A percentile compares a stretch with the other conserved stretches of the same genome.
Evolutionary conservation across 495 filamentous ascomycete genomes (phyloP).

Genomic region (Sporormia fimetaria): DNA sequence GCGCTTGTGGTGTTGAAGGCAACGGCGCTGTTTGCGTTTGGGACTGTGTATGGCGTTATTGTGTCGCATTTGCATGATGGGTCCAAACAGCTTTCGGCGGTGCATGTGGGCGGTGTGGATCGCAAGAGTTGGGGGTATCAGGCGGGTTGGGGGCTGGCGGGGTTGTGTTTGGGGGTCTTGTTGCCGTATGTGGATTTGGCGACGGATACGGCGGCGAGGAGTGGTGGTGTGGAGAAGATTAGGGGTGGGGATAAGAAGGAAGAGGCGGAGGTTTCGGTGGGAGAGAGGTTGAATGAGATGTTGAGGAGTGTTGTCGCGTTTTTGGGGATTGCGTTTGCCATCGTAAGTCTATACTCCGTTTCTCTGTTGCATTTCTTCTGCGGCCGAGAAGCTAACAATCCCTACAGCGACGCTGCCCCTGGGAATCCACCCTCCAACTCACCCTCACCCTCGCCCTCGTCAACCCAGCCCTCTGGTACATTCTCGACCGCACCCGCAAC

Average conservation of each 20-base stretch:
- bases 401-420: conserved; percentile 66
- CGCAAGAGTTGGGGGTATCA: conserved; percentile 56
- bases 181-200: conserved; percentile 75
- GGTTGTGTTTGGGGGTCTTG: conserved; percentile 62
- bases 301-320: conserved; percentile 86
- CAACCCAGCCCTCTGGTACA: conserved; percentile 91
- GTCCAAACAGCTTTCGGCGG: conserved; percentile 49
- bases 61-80: conserved; percentile 74
- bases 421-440: conserved; percentile 87
- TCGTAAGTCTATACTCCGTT: conserved; percentile 46
- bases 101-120: conserved; percentile 49
- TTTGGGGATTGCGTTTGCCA: conserved; percentile 91
- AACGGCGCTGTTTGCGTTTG: conserved; percentile 67
- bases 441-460: conserved; percentile 82
- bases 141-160: conserved; percentile 67
- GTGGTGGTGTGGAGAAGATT: conserved; percentile 13
- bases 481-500: conserved; percentile 78
- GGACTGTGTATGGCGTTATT: conserved; percentile 72
- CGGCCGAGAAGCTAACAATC: conserved; percentile 21
- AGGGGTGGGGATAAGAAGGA: conserved; percentile 9
- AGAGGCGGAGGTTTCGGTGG: conserved; percentile 24
- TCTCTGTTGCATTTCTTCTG: conserved; percentile 3
- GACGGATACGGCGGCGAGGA: conserved; percentile 35
- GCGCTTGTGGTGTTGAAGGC: conserved; percentile 43
- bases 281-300: conserved; percentile 69